A percentile compares a stretch with the other conserved stretches of the same genome.
Conservation (phyloP, 805 yeast species). For the Saccharomycopsis sp. region DNA sequence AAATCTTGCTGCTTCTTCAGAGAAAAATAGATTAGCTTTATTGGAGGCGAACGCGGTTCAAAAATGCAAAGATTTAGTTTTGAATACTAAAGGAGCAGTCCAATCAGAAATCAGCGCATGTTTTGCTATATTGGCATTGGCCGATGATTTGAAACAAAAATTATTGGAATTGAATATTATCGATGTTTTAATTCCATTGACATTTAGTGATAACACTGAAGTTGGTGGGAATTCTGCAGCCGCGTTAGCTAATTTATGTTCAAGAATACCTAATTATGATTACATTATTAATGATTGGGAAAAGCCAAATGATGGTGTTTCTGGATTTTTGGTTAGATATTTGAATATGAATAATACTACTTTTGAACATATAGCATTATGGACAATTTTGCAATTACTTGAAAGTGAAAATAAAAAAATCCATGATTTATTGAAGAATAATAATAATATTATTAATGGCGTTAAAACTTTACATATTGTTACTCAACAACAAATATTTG, state of each 20-base stretch:
- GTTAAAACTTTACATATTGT: conserved; percentile 39
- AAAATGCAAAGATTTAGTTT: conserved; percentile 81
- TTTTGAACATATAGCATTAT: conserved; percentile 94
- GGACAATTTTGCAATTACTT: conserved; percentile 91
- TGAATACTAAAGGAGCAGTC: conserved; percentile 81
- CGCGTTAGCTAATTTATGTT: conserved; percentile 91
- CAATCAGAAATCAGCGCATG: conserved; percentile 97
- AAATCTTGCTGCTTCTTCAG: conserved; percentile 92
- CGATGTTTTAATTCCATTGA: conserved; percentile 86
- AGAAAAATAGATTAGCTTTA: conserved; percentile 84
- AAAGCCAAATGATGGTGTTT: conserved; percentile 75
- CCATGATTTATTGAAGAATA: conserved; percentile 45
- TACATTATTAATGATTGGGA: conserved; percentile 76
- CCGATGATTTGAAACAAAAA: conserved; percentile 86
- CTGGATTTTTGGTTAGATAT: conserved; percentile 75
- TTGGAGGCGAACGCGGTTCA: conserved; percentile 94
- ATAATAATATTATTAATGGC: conserved; percentile 45
- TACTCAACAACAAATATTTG: conserved; percentile 8
- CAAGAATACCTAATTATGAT: conserved; percentile 78
- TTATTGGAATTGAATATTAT: conserved; percentile 77
- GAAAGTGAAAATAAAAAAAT: conserved; percentile 75
- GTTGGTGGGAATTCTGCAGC: conserved; percentile 99
- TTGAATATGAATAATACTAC: conserved; percentile 81
- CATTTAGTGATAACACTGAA: conserved; percentile 81
- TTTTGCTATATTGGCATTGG: conserved; percentile 91